Conservation (phyloP, 2,329 filamentous ascomycete genomes). For the Talaromyces verruculosus region DNA sequence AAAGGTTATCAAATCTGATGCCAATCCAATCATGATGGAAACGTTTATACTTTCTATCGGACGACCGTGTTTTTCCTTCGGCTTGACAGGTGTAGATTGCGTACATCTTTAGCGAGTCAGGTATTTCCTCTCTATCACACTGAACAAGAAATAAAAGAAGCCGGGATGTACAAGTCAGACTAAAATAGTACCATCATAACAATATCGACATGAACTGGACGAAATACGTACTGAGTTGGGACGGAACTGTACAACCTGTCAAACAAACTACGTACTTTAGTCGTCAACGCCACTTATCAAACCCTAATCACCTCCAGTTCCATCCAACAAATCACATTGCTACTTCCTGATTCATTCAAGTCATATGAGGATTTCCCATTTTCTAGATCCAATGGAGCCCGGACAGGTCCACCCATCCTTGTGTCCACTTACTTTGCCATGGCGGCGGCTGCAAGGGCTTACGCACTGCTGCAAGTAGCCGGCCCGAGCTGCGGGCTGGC, state of each 20-base stretch:
- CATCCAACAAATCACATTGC: neutral
- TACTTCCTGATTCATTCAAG: neutral
- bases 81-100: neutral
- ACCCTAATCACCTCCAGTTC: neutral
- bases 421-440: conserved; percentile 5
- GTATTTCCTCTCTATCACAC: neutral
- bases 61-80: neutral
- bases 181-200: neutral
- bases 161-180: neutral
- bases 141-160: neutral
- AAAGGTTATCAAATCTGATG: neutral
- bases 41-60: neutral
- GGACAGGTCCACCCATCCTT: neutral
- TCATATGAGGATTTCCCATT: neutral
- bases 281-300: neutral
- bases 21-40: neutral
- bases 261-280: neutral
- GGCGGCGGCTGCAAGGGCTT: conserved; percentile 9
- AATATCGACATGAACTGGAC: neutral
- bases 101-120: neutral
- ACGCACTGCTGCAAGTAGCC: conserved; percentile 12
- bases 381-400: neutral
- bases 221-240: neutral
- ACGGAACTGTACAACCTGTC: neutral
- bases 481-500: conserved; percentile 2